A percentile compares a stretch with the other conserved stretches of the same genome.
These are phyloP conservation scores for Jasminum sambac DNA, from an alignment of 257 asterid species.

Conservation along the genomic window DNA sequence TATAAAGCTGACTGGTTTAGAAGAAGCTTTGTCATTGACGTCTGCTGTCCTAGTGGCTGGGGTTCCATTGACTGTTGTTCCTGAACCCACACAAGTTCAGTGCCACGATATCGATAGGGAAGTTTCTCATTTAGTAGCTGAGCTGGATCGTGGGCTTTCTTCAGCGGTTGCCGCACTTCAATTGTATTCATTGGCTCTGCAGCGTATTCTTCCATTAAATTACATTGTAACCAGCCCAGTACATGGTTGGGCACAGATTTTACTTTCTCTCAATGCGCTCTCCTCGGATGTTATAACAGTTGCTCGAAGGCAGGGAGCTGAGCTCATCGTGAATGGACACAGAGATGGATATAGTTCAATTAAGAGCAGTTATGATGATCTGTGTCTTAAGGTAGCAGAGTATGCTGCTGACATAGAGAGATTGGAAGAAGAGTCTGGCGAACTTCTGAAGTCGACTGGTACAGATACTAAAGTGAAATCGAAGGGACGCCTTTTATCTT, in stretches of 20 bases:
- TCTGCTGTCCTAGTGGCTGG: constrained; percentile 86
- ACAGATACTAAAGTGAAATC: constrained; percentile 74
- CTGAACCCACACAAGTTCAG: constrained; percentile 95
- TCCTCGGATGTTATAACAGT: constrained; percentile 70
- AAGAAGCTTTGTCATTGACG: constrained; percentile 74
- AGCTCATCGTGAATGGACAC: constrained; percentile 52
- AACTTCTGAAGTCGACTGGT: constrained; percentile 65
- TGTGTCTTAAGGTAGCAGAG: constrained; percentile 63
- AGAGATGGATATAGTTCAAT: constrained; percentile 48
- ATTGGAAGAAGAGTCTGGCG: constrained; percentile 67
- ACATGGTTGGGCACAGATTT: constrained; percentile 91
- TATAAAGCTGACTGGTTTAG: constrained; percentile 56
- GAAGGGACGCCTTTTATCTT: constrained; percentile 69
- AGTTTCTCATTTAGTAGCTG: constrained; percentile 72
- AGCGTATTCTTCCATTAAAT: constrained; percentile 78
- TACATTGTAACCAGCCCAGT: constrained; percentile 86
- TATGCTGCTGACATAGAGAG: constrained; percentile 84
- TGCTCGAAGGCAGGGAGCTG: constrained; percentile 80
- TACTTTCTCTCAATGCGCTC: constrained; percentile 65
- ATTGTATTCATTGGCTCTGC: constrained; percentile 85
- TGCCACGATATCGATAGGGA: constrained; percentile 91
- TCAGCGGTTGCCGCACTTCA: constrained; percentile 76
- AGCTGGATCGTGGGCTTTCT: constrained; percentile 80
- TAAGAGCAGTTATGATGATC: constrained; percentile 69
- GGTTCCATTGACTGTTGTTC: constrained; percentile 92